Percentiles rank a stretch among this genome's conserved stretches.
phyloP scores from a whole-genome alignment of 177 flowering plant species.

The Telopea speciosissima region DNA sequence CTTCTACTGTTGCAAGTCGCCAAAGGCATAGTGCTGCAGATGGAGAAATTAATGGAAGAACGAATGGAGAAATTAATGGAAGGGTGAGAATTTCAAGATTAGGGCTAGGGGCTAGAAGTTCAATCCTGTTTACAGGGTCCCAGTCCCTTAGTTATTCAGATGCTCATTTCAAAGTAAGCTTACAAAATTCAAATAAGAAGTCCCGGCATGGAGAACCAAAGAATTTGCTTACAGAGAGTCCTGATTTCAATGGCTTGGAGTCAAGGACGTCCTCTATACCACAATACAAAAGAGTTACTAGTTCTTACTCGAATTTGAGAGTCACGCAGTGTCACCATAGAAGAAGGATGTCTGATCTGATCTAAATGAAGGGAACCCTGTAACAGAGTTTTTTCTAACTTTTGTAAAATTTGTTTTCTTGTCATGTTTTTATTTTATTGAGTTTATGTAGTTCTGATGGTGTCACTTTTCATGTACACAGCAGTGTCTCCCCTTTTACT shows the following conservation, averaged over 20 bases:
- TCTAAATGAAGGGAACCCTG: slow-evolving; percentile 14
- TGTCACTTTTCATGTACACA: background rate
- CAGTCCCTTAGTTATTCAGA: slow-evolving; percentile 54
- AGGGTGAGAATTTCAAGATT: slow-evolving; percentile 33
- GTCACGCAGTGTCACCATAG: slow-evolving; percentile 36
- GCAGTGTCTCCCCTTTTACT: background rate
- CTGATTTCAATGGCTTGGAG: slow-evolving; percentile 22
- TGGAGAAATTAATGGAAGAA: slow-evolving; percentile 28
- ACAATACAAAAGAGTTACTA: slow-evolving; percentile 31
- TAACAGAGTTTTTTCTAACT: background rate
- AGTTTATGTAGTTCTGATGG: background rate
- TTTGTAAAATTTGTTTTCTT: slow-evolving; percentile 9
- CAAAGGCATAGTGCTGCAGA: slow-evolving; percentile 44
- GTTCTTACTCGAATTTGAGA: slow-evolving; percentile 43
- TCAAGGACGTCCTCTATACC: slow-evolving; percentile 19
- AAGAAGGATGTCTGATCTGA: slow-evolving; percentile 60
- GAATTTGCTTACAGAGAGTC: slow-evolving; percentile 18
- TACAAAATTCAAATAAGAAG: slow-evolving; percentile 30
- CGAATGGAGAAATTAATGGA: slow-evolving; percentile 30
- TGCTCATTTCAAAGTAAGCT: slow-evolving; percentile 30
- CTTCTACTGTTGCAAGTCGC: slow-evolving; percentile 65
- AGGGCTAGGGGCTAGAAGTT: slow-evolving; percentile 34
- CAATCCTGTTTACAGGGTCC: slow-evolving; percentile 41
- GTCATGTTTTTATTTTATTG: background rate
- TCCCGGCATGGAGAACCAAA: slow-evolving; percentile 26